These are phyloP conservation scores for Ilex aquifolium DNA, from an alignment of 257 asterid genomes.

Conservation along the genomic window DNA sequence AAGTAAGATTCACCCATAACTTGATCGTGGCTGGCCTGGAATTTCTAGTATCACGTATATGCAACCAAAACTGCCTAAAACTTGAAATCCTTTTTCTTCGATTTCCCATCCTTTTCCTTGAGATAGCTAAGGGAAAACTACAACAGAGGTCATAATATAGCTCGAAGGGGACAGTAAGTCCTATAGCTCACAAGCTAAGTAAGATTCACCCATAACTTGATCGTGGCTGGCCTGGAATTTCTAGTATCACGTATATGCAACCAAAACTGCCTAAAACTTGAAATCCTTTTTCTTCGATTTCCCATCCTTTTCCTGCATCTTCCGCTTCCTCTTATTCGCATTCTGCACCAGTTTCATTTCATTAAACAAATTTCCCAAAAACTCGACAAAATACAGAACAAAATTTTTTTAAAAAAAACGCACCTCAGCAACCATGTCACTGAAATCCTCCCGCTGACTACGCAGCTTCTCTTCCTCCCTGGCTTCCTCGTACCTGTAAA, in stretches of 20 bases:
- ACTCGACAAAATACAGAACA: neutral
- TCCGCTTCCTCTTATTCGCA: constrained; percentile 80
- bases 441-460: constrained; percentile 86
- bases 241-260: neutral
- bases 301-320: constrained; percentile 87
- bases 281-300: constrained; percentile 93
- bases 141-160: too few relatives aligned
- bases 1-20: too few relatives aligned
- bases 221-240: too few relatives aligned
- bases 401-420: neutral
- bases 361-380: constrained; percentile 5
- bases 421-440: constrained; percentile 99
- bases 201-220: too few relatives aligned
- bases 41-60: neutral
- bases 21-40: too few relatives aligned
- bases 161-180: too few relatives aligned
- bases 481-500: constrained; percentile 80
- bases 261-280: constrained; percentile 42
- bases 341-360: constrained; percentile 41
- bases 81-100: constrained; percentile 95
- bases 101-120: constrained; percentile 53
- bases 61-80: constrained; percentile 22
- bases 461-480: constrained; percentile 92
- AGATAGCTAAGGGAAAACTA: too few relatives aligned
- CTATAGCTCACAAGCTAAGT: too few relatives aligned